Evolutionary conservation across 345 rosid species (phyloP), one percentile per base, ranked within the genome.

Genomic region (rapeseed (Brassica napus)): DNA sequence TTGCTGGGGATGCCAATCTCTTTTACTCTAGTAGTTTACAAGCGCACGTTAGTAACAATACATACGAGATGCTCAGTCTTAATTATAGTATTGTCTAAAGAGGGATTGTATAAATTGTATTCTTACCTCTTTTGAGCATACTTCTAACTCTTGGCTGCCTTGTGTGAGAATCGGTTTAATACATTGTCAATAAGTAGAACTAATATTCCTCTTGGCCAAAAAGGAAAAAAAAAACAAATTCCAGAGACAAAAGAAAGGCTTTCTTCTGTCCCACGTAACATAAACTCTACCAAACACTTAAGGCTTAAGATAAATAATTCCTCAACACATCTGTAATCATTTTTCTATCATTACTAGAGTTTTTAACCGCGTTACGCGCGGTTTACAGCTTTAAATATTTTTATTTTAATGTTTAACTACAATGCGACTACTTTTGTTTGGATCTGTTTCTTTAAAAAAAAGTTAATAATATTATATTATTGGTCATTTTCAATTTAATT

Each of bases 241-340:
- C n/a, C 54, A 10, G 32, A 10, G 16, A 35, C 69, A 18, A 28
- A 32, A 26, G 24, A 57, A 78, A 66, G 39, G 37, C 28, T 80
- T 70, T 65, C 80, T 75, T 75, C 24, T 32, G 7, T 65, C 44
- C 65, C 77, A 75, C 80, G 83, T 65, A 81, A 75, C 73, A 78
- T 72, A 30, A 72, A 71, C 67, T 65, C 76, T 64, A 8, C 59
- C 16, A 9, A 54, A 62, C 75, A 63, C 42, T 79, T 79, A 52
- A 37, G 65, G 67, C 67, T 74, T 71, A 79, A 79, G 82, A 52
- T 74, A 68, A 69, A 68, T 69, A 52, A 67, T 79, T 74, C 82
- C 32, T 35, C 65, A 28, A 16, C 30, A 52, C 59, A 34, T 73
- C 60, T 67, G 69, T 73, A 59, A 47, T 79, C 64, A 7, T 73